These are phyloP conservation scores for Pyrenophora seminiperda DNA, from an alignment of 2,329 filamentous ascomycete genomes.

Conservation along the genomic window DNA sequence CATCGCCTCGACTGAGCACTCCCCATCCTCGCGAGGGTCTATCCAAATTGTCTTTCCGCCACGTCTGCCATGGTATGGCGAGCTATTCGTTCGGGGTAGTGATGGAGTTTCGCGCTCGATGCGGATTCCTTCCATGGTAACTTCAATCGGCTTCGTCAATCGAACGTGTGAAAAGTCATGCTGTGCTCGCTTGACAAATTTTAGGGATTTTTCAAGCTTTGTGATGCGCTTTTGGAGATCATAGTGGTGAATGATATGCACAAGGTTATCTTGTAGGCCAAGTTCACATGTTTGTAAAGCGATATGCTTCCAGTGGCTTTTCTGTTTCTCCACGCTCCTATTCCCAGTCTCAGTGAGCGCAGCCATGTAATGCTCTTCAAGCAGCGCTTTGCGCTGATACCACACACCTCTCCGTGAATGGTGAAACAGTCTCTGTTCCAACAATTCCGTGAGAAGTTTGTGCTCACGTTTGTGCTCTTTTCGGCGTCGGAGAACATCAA, in stretches of 20 bases:
- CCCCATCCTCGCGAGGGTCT: slow-evolving; percentile 71
- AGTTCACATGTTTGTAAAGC: slow-evolving; percentile 82
- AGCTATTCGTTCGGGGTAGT: slow-evolving; percentile 36
- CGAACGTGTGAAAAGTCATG: slow-evolving; percentile 91
- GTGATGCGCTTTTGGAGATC: slow-evolving; percentile 92
- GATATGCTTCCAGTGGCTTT: slow-evolving; percentile 79
- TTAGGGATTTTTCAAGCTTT: slow-evolving; percentile 85
- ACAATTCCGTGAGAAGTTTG: slow-evolving; percentile 71
- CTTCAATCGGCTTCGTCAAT: slow-evolving; percentile 74
- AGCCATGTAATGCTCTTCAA: slow-evolving; percentile 96
- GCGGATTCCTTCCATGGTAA: slow-evolving; percentile 76
- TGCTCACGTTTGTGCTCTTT: slow-evolving; percentile 83
- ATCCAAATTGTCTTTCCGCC: slow-evolving; percentile 85
- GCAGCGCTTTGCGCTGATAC: slow-evolving; percentile 92
- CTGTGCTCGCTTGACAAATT: slow-evolving; percentile 81
- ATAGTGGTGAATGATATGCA: slow-evolving; percentile 91
- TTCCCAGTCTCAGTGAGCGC: slow-evolving; percentile 26
- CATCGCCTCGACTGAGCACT: slow-evolving; percentile 93
- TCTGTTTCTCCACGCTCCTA: slow-evolving; percentile 63
- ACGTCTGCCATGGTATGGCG: slow-evolving; percentile 45
- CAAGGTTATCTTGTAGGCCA: slow-evolving; percentile 84
- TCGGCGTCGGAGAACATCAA: slow-evolving; percentile 76
- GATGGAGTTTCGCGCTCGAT: slow-evolving; percentile 65
- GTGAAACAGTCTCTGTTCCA: slow-evolving; percentile 83
- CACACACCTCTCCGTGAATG: slow-evolving; percentile 82